Conservation (phyloP, 202 grass and related monocot species). For the Carex arenaria region DNA sequence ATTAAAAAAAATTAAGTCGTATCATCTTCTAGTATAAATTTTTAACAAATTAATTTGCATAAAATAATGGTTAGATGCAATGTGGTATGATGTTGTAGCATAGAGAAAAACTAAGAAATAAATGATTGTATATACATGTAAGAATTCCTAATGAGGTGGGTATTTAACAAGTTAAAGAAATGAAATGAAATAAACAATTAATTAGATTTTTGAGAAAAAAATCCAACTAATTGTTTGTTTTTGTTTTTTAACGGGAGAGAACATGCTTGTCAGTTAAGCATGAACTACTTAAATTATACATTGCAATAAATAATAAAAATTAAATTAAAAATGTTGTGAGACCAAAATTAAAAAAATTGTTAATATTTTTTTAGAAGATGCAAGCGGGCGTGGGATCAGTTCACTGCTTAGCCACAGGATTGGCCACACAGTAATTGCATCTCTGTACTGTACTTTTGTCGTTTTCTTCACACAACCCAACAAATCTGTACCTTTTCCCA, state of each 20-base stretch:
- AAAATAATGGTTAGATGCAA: no score
- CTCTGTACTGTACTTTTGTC: conserved; percentile 10
- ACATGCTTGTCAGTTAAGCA: background rate
- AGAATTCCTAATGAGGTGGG: background rate
- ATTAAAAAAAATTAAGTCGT: background rate
- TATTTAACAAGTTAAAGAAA: background rate
- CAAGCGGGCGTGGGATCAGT: no score
- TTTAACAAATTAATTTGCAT: background rate
- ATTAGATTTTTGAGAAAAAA: no score
- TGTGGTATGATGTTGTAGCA: no score
- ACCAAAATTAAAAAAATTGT: background rate
- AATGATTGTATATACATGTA: background rate
- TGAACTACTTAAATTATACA: no score
- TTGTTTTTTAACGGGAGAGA: no score
- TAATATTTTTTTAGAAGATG: background rate
- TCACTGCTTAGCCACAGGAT: background rate
- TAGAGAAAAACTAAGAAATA: background rate
- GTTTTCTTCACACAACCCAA: conserved; percentile 14
- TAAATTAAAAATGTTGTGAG: background rate
- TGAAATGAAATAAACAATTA: background rate
- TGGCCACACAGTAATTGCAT: conserved; percentile 1
- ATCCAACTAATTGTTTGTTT: no score
- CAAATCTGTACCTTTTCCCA: background rate
- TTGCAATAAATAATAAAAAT: background rate
- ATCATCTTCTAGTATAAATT: background rate